phyloP scores from a whole-genome alignment of 2,329 filamentous ascomycete genomes.

The Pseudogymnoascus sp. region DNA sequence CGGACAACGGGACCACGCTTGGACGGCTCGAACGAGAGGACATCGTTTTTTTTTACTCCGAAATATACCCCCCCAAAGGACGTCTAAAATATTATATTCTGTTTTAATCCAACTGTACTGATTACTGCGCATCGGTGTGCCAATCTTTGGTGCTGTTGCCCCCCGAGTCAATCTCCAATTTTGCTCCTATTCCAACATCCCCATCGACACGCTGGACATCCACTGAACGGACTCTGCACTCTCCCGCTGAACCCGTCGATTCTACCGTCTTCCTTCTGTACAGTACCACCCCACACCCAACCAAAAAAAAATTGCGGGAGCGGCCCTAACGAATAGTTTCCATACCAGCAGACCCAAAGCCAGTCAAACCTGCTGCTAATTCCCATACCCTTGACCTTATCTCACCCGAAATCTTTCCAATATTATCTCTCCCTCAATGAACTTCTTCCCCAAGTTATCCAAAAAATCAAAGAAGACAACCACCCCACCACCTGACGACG shows the following conservation, averaged over 20 bases:
- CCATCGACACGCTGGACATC: background rate
- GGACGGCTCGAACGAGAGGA: background rate
- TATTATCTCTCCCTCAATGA: conserved; percentile 22
- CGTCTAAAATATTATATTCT: background rate
- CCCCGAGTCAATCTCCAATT: background rate
- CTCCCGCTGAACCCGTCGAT: conserved; percentile 8
- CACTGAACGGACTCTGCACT: conserved; percentile 8
- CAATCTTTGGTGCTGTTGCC: background rate
- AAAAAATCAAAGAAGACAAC: conserved; percentile 29
- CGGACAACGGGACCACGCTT: background rate
- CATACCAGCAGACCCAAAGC: background rate
- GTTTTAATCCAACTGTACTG: background rate
- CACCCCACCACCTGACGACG: conserved; percentile 22
- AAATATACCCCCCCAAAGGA: background rate
- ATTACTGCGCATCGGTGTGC: background rate
- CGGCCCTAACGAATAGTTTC: conserved; percentile 10
- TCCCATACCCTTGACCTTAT: conserved; percentile 4
- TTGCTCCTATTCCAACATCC: conserved; percentile 1
- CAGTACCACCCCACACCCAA: conserved; percentile 6
- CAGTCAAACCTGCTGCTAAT: conserved; percentile 8
- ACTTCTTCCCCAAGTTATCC: conserved; percentile 30
- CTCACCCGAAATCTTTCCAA: conserved; percentile 8
- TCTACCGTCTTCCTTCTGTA: conserved; percentile 9
- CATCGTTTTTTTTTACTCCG: background rate
- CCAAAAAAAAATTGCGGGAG: conserved; percentile 11